These are phyloP conservation scores for Coffea humblotiana DNA, from an alignment of 305 asterid genomes.

Conservation along the genomic window DNA sequence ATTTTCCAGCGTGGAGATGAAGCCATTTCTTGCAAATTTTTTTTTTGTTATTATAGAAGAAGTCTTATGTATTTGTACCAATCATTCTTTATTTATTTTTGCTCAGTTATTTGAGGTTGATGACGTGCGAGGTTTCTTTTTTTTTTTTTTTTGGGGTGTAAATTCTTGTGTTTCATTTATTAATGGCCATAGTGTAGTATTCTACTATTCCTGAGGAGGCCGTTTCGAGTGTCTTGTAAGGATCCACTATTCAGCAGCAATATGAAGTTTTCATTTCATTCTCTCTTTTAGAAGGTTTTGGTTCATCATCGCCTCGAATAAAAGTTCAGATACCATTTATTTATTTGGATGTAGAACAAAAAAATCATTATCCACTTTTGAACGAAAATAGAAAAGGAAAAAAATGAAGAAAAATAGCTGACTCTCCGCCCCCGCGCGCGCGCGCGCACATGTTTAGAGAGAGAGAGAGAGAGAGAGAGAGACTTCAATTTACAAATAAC, in stretches of 20 bases:
- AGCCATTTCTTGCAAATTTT: slow-evolving; percentile 35
- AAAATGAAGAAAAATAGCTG: neutral
- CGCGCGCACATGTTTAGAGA: too few relatives aligned
- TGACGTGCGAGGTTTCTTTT: slow-evolving; percentile 10
- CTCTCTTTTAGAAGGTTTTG: neutral
- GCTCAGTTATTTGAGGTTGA: slow-evolving; percentile 1
- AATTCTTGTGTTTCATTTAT: neutral
- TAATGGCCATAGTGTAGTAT: neutral
- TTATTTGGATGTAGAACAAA: too few relatives aligned
- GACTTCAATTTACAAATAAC: too few relatives aligned
- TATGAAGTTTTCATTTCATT: too few relatives aligned
- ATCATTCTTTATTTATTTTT: slow-evolving; percentile 3
- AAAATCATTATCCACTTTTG: too few relatives aligned
- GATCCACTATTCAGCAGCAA: neutral
- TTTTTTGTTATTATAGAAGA: slow-evolving; percentile 21
- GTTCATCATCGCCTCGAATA: neutral
- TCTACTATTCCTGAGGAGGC: neutral
- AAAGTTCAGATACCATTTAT: too few relatives aligned
- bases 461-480: too few relatives aligned
- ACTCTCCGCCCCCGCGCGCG: too few relatives aligned
- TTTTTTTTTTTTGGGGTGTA: neutral
- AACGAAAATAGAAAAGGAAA: neutral
- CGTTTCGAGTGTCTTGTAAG: neutral
- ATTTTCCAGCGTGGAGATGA: slow-evolving; percentile 32
- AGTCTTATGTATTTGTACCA: slow-evolving; percentile 10